Conservation (phyloP, 1,139 yeast genomes). For the Yamadazyma epiphylla region DNA sequence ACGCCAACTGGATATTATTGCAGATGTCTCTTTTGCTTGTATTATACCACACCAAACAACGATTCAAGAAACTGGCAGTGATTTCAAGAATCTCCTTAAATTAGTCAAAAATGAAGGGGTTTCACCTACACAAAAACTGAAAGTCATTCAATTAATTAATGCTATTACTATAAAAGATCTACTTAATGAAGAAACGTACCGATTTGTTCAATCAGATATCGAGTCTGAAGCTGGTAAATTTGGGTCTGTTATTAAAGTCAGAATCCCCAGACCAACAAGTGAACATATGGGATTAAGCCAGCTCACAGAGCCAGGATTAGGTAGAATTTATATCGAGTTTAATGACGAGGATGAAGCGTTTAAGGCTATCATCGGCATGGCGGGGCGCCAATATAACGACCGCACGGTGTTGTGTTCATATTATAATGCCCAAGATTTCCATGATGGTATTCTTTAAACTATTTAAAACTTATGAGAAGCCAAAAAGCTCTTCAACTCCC, state of each 20-base stretch:
- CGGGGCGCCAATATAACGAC: slow-evolving; percentile 68
- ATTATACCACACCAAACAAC: slow-evolving; percentile 25
- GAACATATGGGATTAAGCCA: slow-evolving; percentile 44
- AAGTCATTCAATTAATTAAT: slow-evolving; percentile 64
- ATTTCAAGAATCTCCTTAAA: slow-evolving; percentile 26
- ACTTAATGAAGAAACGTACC: slow-evolving; percentile 45
- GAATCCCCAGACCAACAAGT: slow-evolving; percentile 64
- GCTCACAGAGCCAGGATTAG: slow-evolving; percentile 56
- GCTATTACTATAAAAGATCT: slow-evolving; percentile 63
- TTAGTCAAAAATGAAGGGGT: slow-evolving; percentile 34
- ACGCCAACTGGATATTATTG: slow-evolving; percentile 15
- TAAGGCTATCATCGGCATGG: slow-evolving; percentile 56
- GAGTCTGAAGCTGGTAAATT: slow-evolving; percentile 45
- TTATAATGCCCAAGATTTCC: slow-evolving; percentile 56
- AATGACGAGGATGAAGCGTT: slow-evolving; percentile 48
- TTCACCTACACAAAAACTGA: slow-evolving; percentile 34
- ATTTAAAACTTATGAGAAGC: slow-evolving; percentile 7
- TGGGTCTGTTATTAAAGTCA: slow-evolving; percentile 53
- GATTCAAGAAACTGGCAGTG: slow-evolving; percentile 34
- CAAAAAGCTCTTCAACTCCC: slow-evolving; percentile 27
- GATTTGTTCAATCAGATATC: slow-evolving; percentile 53
- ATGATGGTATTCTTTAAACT: slow-evolving; percentile 19
- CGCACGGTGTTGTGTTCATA: slow-evolving; percentile 67
- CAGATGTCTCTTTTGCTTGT: slow-evolving; percentile 32
- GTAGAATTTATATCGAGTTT: slow-evolving; percentile 70